These are phyloP conservation scores for Diaporthe capsici DNA, from an alignment of 2,329 filamentous ascomycete species.

Conservation along the genomic window DNA sequence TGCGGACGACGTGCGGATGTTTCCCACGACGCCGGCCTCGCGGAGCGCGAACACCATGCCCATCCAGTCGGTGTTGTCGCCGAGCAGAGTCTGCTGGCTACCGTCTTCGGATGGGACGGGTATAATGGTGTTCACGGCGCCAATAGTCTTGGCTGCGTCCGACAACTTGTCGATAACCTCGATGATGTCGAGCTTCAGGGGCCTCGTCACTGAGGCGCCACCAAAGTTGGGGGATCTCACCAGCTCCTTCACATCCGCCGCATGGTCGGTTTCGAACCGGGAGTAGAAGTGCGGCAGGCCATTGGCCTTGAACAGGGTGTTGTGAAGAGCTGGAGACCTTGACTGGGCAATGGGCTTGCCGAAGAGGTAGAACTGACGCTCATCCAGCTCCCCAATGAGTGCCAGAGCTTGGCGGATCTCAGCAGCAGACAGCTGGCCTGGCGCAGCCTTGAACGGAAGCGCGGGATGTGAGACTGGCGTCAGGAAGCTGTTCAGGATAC, in stretches of 20 bases:
- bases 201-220: constrained; percentile 95
- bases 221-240: constrained; percentile 84
- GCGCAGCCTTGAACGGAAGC: constrained; percentile 93
- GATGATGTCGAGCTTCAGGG: constrained; percentile 92
- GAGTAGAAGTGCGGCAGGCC: constrained; percentile 90
- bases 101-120: constrained; percentile 60
- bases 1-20: constrained; percentile 55
- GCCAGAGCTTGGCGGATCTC: constrained; percentile 87
- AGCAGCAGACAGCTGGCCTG: constrained; percentile 90
- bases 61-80: constrained; percentile 96
- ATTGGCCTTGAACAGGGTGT: constrained; percentile 80
- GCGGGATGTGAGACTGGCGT: constrained; percentile 93
- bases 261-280: constrained; percentile 79
- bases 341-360: constrained; percentile 87
- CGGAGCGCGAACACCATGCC: constrained; percentile 89
- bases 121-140: constrained; percentile 95
- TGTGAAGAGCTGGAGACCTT: constrained; percentile 90
- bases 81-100: constrained; percentile 72
- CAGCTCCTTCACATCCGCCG: constrained; percentile 71
- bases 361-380: constrained; percentile 87
- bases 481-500: constrained; percentile 92
- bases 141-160: constrained; percentile 84
- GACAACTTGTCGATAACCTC: constrained; percentile 84
- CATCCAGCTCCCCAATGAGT: constrained; percentile 82
- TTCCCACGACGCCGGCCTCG: constrained; percentile 71